Conservation (phyloP, 345 rosid genomes). For the Anastatica hierochuntica region DNA sequence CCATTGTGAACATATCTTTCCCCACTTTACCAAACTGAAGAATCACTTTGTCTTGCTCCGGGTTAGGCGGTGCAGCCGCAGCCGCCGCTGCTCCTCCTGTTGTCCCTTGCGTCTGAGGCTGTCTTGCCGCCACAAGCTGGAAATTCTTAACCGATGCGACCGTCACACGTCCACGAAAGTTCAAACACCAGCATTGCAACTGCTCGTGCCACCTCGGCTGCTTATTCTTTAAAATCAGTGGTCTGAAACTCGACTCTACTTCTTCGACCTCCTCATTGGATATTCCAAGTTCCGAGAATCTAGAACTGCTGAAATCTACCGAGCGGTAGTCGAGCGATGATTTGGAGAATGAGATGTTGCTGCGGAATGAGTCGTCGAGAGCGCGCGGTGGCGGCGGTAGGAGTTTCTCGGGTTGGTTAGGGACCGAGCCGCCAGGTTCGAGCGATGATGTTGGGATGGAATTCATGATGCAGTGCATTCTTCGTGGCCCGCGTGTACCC, state of each 20-base stretch:
- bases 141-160: conserved; percentile 63
- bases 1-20: conserved; percentile 98
- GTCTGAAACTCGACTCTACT: conserved; percentile 34
- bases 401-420: conserved; percentile 48
- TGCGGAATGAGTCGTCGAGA: conserved; percentile 49
- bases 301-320: conserved; percentile 42
- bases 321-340: conserved; percentile 42
- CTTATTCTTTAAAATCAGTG: conserved; percentile 49
- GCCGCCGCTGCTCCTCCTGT: conserved; percentile 25
- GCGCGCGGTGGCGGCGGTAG: conserved; percentile 31
- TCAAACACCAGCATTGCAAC: conserved; percentile 57
- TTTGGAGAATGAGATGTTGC: conserved; percentile 44
- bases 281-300: conserved; percentile 32
- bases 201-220: conserved; percentile 70
- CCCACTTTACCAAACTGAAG: conserved; percentile 96
- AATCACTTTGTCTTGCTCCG: conserved; percentile 76
- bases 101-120: conserved; percentile 18
- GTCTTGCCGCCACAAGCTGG: conserved; percentile 46
- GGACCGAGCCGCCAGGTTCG: conserved; percentile 43
- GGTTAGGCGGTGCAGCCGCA: conserved; percentile 30
- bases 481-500: conserved; percentile 54
- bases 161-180: conserved; percentile 55
- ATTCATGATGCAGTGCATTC: conserved; percentile 59
- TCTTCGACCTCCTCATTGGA: conserved; percentile 27
- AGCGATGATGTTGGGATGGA: conserved; percentile 49